Evolutionary conservation across 106 monocot genomes (phyloP).

Genomic region (Cymbidium sinense): DNA sequence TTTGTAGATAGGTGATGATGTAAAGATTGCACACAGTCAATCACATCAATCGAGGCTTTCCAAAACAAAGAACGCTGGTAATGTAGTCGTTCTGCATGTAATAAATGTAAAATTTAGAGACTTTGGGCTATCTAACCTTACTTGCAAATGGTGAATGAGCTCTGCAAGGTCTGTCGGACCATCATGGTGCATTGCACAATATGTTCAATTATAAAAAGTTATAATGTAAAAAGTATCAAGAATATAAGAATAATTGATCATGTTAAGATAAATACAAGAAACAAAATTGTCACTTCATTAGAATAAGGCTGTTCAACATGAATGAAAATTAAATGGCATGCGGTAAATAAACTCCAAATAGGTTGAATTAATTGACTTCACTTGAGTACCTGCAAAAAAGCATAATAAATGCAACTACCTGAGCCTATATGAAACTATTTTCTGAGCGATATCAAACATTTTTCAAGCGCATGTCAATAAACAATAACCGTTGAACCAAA

Average conservation of each 20-base stretch:
- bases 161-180: neutral
- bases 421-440: neutral
- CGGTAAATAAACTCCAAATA: neutral
- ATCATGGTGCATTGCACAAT: neutral
- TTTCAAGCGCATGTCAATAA: neutral
- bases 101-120: slow-evolving; percentile 3
- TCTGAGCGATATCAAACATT: neutral
- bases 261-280: neutral
- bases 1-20: slow-evolving; percentile 24
- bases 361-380: neutral
- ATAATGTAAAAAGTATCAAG: neutral
- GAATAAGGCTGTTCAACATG: neutral
- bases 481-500: neutral
- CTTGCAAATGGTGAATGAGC: neutral
- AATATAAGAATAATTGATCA: neutral
- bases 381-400: too few relatives aligned
- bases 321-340: slow-evolving; percentile 2
- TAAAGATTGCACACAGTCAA: slow-evolving; percentile 37
- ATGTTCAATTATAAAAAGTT: neutral
- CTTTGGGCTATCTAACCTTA: neutral
- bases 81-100: slow-evolving; percentile 69
- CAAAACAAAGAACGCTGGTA: slow-evolving; percentile 86
- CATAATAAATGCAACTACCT: too few relatives aligned
- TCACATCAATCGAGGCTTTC: slow-evolving; percentile 49
- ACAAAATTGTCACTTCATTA: neutral